These are phyloP conservation scores for Citeromyces nyonsensis DNA, from an alignment of 805 yeast species.

Conservation along the genomic window DNA sequence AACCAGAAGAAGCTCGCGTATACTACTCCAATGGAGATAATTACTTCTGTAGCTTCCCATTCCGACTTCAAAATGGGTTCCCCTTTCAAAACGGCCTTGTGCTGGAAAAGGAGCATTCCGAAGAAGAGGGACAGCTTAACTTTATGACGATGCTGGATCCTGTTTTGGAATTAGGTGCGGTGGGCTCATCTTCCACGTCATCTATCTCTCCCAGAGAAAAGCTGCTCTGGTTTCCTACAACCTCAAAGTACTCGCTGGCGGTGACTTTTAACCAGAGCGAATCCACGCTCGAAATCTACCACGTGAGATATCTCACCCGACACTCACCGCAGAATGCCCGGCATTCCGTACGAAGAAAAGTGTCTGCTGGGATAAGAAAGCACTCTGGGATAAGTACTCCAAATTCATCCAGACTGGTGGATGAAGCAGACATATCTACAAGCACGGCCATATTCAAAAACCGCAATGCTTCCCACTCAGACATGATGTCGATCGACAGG, in stretches of 20 bases:
- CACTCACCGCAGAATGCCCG: background rate
- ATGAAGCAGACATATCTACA: constrained; percentile 7
- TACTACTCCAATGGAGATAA: constrained; percentile 46
- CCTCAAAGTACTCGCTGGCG: constrained; percentile 25
- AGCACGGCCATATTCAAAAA: constrained; percentile 8
- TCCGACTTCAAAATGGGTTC: constrained; percentile 41
- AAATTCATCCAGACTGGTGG: constrained; percentile 23
- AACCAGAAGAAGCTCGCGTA: constrained; percentile 43
- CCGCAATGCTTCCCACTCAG: constrained; percentile 20
- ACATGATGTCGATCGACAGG: constrained; percentile 24
- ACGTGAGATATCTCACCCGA: constrained; percentile 26
- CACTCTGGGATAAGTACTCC: constrained; percentile 15
- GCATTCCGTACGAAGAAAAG: background rate
- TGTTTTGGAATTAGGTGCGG: constrained; percentile 52
- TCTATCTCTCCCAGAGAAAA: constrained; percentile 44
- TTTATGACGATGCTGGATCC: constrained; percentile 68
- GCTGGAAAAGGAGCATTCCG: constrained; percentile 24
- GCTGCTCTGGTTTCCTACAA: constrained; percentile 35
- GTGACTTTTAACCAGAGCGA: constrained; percentile 38
- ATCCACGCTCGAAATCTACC: constrained; percentile 33
- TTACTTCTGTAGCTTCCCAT: constrained; percentile 54
- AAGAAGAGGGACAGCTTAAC: constrained; percentile 7
- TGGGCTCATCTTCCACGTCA: constrained; percentile 58
- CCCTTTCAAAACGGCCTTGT: constrained; percentile 57
- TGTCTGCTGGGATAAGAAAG: background rate